phyloP scores from a whole-genome alignment of 768 basidiomycete genomes.

The Hebeloma cylindrosporum region DNA sequence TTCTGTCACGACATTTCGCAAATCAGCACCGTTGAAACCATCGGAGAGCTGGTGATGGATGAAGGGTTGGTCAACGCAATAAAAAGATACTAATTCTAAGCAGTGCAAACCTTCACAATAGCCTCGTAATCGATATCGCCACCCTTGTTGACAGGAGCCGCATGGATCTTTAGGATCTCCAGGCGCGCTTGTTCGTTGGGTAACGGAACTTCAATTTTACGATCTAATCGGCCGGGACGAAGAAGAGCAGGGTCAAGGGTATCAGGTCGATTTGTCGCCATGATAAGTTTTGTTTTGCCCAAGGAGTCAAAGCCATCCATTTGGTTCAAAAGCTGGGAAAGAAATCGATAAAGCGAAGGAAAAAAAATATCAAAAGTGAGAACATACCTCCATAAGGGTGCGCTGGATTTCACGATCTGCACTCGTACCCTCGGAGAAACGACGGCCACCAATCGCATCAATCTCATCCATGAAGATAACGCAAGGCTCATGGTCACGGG shows the following conservation, averaged over 20 bases:
- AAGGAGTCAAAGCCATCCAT: conserved; percentile 99
- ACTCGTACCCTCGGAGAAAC: conserved; percentile 91
- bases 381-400: conserved; percentile 86
- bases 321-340: conserved; percentile 85
- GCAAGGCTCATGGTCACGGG: conserved; percentile 95
- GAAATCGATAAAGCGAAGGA: neutral
- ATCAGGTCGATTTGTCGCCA: conserved; percentile 99
- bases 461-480: conserved; percentile 99
- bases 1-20: conserved; percentile 93
- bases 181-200: conserved; percentile 96
- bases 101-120: conserved; percentile 89
- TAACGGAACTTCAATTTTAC: conserved; percentile 96
- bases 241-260: conserved; percentile 96
- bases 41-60: conserved; percentile 64
- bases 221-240: conserved; percentile 92
- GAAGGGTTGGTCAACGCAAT: conserved; percentile 5
- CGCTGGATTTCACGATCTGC: conserved; percentile 99
- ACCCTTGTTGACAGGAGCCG: conserved; percentile 88
- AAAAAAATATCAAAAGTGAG: neutral
- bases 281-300: conserved; percentile 94
- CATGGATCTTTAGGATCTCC: conserved; percentile 98
- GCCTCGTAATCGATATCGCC: conserved; percentile 98
- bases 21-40: conserved; percentile 93
- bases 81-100: conserved; percentile 8
- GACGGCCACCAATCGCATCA: conserved; percentile 92